Evolutionary conservation across 2,329 filamentous ascomycete genomes (phyloP), one percentile per base, ranked within the genome.

Genomic region (Cladosporium phlei): DNA sequence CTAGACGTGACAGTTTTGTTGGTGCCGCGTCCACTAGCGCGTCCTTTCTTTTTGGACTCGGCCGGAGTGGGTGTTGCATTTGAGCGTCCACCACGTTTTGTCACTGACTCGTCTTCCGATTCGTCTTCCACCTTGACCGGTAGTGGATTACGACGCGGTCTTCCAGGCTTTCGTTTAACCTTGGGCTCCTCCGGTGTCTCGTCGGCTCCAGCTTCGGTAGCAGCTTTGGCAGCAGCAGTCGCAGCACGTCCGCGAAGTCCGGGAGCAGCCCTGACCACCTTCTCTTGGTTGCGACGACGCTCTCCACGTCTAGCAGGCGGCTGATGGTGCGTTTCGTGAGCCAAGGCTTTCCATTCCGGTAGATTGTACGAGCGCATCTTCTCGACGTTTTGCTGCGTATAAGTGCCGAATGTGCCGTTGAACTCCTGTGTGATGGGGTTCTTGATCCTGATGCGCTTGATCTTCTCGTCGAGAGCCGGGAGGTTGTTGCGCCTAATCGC

Each of bases 391-490:
- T 93, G 88, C 66, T 98, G 93, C 27, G 91, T 91, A 65, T 96
- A 98, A 47, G 88, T 94, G 47, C 93, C 94, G 63, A 91, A 88
- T 42, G 87, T 88, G 32, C 93, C 93, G 75, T 94, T 91, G 59
- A 98, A 98, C 60, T 98, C 93, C 67, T 98, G 93, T 63, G 89
- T 95, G 65, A 98, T 97, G 3, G 93, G 93, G 55, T 98, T 94
- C 68, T 91, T 91, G 61, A 98, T 90, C 62, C 83, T 85, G 66
- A 98, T 87, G 52, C 85, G 83, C 69, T 96, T 97, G 54, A 98
- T 79, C 40, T 88, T 77, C 59, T 96, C 86, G 61, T 93, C 83
- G 52, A 96, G 79, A 28, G 79, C 74, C 12, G 87, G 86, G 28
- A 93, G 82, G 20, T 81, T 76, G 54, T 90, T 80, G 59, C 72